Conservation (phyloP, 345 rosid genomes). For the Microthlaspi erraticum region DNA sequence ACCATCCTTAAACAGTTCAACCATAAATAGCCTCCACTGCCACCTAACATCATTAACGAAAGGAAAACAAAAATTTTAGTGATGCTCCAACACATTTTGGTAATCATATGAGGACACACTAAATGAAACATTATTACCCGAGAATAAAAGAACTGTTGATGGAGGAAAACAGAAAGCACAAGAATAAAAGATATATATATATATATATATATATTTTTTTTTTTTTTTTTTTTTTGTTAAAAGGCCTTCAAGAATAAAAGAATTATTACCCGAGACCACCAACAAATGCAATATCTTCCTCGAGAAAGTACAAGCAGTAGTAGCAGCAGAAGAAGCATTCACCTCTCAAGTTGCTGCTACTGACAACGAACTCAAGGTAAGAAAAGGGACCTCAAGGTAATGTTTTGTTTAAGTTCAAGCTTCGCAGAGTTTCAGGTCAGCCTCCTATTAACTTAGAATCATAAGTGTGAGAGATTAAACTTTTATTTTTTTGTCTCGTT, state of each 20-base stretch:
- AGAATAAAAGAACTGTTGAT: conserved; percentile 53
- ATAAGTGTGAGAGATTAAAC: too few species aligned
- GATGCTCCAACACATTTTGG: conserved; percentile 1
- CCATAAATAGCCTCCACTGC: conserved; percentile 75
- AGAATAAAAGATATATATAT: too few species aligned
- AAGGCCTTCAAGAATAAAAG: too few species aligned
- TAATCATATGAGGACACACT: conserved; percentile 10
- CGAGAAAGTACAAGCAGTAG: conserved; percentile 20
- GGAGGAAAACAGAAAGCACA: too few species aligned
- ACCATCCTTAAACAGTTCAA: conserved; percentile 69
- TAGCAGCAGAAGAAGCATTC: too few species aligned
- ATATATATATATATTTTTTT: too few species aligned
- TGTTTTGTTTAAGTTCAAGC: too few species aligned
- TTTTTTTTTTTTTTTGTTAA: too few species aligned
- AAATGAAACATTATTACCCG: conserved; percentile 51
- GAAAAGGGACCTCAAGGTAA: too few species aligned
- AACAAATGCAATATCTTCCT: conserved; percentile 64
- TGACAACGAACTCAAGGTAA: conserved; percentile 18
- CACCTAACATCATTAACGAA: conserved; percentile 42
- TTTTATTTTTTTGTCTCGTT: too few species aligned
- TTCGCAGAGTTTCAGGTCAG: too few species aligned
- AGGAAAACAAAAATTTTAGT: not conserved
- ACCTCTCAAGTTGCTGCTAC: conserved; percentile 1
- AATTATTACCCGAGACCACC: conserved; percentile 60
- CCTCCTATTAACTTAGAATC: too few species aligned